phyloP scores from a whole-genome alignment of 805 yeast genomes.

The Cyberlindnera bimundalis region DNA sequence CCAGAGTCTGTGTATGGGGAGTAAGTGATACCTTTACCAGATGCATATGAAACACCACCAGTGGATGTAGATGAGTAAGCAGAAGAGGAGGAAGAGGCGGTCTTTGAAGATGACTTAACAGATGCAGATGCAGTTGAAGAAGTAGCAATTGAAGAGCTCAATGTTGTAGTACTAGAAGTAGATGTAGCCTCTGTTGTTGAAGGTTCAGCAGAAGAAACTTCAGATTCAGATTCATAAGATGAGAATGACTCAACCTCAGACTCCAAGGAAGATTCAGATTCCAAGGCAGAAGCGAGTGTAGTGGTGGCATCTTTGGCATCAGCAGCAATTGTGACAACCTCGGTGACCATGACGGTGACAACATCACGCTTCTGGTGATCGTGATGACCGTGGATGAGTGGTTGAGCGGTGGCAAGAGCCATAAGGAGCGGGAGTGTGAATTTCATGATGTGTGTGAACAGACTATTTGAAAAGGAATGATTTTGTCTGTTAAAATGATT shows the following conservation, averaged over 20 bases:
- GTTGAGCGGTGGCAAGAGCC: conserved; percentile 13
- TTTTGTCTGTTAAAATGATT: neutral
- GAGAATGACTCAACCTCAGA: no score
- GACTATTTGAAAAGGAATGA: neutral
- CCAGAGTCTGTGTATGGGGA: conserved; percentile 57
- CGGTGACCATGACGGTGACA: conserved; percentile 37
- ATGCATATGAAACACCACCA: conserved; percentile 18
- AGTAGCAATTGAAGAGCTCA: conserved; percentile 6
- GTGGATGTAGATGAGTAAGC: conserved; percentile 17
- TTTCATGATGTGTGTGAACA: conserved; percentile 9
- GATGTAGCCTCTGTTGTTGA: no score
- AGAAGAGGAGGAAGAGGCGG: conserved; percentile 13
- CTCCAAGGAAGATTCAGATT: no score
- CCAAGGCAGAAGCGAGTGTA: no score
- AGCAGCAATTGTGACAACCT: conserved; percentile 22
- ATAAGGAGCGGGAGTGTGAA: conserved; percentile 6
- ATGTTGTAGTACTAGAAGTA: conserved; percentile 2
- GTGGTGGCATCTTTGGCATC: no score
- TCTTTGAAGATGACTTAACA: neutral
- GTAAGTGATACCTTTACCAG: conserved; percentile 59
- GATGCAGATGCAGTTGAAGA: conserved; percentile 14
- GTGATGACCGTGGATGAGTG: conserved; percentile 41
- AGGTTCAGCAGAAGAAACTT: no score
- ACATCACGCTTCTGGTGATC: conserved; percentile 41
- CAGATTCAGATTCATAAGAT: no score